These are phyloP conservation scores for Ganoderma lucidum DNA, from an alignment of 1,284 basidiomycete species.

Conservation along the genomic window DNA sequence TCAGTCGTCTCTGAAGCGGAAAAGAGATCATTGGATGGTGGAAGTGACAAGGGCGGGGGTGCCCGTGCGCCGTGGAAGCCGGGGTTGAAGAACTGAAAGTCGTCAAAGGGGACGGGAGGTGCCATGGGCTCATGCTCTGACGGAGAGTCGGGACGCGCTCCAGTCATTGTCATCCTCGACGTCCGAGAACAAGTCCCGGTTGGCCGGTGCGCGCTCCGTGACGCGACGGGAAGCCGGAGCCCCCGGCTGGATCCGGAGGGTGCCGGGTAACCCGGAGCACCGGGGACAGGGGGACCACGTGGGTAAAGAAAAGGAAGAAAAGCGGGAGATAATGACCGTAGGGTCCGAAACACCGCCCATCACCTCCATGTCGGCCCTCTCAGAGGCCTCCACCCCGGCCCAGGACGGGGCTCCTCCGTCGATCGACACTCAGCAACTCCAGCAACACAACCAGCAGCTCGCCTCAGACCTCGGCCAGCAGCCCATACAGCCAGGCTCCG, in stretches of 20 bases:
- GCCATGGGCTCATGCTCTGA: slow-evolving; percentile 21
- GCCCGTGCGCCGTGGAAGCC: slow-evolving; percentile 61
- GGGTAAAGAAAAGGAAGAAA: slow-evolving; percentile 21
- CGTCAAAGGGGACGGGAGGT: slow-evolving; percentile 56
- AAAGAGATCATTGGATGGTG: slow-evolving; percentile 78
- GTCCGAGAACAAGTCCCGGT: slow-evolving; percentile 20
- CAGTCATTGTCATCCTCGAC: slow-evolving; percentile 28
- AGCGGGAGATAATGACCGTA: slow-evolving; percentile 61
- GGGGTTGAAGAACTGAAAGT: slow-evolving; percentile 75
- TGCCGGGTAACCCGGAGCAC: slow-evolving; percentile 9
- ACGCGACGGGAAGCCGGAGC: not conserved
- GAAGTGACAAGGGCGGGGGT: slow-evolving; percentile 59
- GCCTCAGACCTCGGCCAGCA: slow-evolving; percentile 50
- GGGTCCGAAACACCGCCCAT: slow-evolving; percentile 63
- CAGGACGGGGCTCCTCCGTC: slow-evolving; percentile 62
- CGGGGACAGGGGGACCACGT: slow-evolving; percentile 27
- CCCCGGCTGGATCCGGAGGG: slow-evolving; percentile 14
- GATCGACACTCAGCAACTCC: slow-evolving; percentile 66
- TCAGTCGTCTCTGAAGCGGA: slow-evolving; percentile 75
- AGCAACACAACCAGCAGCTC: slow-evolving; percentile 56
- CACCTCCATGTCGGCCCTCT: slow-evolving; percentile 75
- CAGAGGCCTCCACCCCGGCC: slow-evolving; percentile 65
- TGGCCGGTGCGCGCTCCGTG: slow-evolving; percentile 15
- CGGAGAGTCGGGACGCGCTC: slow-evolving; percentile 22
- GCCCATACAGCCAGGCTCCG: slow-evolving; percentile 37